Conservation (phyloP, 2,329 filamentous ascomycete genomes). For the Thielaviopsis euricoi region DNA sequence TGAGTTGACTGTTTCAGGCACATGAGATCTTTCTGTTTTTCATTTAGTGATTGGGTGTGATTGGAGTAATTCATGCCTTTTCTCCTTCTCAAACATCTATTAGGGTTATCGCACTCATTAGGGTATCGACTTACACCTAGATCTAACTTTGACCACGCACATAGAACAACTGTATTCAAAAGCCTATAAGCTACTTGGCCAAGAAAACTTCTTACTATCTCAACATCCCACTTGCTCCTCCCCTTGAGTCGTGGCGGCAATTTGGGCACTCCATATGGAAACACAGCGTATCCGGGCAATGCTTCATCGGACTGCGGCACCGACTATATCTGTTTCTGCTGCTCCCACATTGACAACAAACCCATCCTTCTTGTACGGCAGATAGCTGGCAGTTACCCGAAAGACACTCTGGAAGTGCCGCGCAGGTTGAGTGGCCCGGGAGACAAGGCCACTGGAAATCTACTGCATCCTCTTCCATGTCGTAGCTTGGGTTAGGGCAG, state of each 20-base stretch:
- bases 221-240: not conserved
- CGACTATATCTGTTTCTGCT: constrained; percentile 28
- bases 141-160: too few relatives aligned
- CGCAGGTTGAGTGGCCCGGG: constrained; percentile 19
- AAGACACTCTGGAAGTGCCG: constrained; percentile 28
- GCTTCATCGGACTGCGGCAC: constrained; percentile 29
- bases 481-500: constrained; percentile 11
- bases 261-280: constrained; percentile 32
- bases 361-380: constrained; percentile 31
- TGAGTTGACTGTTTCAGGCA: not conserved
- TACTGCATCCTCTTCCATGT: not conserved
- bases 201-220: not conserved
- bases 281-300: constrained; percentile 33
- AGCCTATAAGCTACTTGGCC: not conserved
- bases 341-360: constrained; percentile 31
- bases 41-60: not conserved
- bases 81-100: not conserved
- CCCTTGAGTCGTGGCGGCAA: constrained; percentile 22
- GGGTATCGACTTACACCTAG: constrained; percentile 1
- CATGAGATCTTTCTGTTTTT: not conserved
- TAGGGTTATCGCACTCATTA: not conserved
- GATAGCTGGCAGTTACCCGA: constrained; percentile 31
- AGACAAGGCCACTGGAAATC: not conserved
- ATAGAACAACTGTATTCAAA: too few relatives aligned
- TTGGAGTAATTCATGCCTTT: not conserved